Evolutionary conservation across 73 alveolate species (phyloP).

Genomic region (Diophrys sp.): DNA sequence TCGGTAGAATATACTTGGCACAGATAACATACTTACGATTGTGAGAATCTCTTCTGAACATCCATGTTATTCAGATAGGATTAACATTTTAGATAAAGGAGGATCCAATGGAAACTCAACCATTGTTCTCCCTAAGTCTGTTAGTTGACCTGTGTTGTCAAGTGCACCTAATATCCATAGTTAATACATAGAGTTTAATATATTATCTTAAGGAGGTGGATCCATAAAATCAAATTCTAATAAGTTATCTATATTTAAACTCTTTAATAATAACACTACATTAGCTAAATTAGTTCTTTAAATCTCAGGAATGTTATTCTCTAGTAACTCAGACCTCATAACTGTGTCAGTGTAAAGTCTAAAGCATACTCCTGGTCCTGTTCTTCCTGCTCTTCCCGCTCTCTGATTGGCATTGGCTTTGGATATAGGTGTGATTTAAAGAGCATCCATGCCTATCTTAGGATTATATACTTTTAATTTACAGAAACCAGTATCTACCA

Average conservation of each 20-base stretch:
- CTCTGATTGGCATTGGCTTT: conserved; percentile 99
- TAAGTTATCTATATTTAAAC: conserved; percentile 95
- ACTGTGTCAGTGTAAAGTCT: conserved; percentile 95
- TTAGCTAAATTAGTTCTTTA: conserved; percentile 99
- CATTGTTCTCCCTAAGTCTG: conserved; percentile 98
- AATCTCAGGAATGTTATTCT: conserved; percentile 99
- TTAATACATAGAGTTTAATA: conserved; percentile 98
- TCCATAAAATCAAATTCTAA: conserved; percentile 99
- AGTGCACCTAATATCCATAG: conserved; percentile 99
- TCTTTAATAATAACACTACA: conserved; percentile 97
- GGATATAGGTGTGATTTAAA: conserved; percentile 98
- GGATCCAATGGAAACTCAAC: conserved; percentile 99
- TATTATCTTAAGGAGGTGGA: conserved; percentile 99
- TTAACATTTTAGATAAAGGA: conserved; percentile 97
- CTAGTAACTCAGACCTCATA: conserved; percentile 94
- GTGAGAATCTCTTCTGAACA: conserved; percentile 96
- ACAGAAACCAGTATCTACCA: conserved; percentile 99
- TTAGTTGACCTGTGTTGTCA: conserved; percentile 95
- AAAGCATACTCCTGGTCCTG: conserved; percentile 99
- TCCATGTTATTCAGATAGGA: conserved; percentile 86
- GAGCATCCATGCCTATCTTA: conserved; percentile 99
- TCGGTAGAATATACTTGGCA: conserved; percentile 97
- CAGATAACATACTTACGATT: conserved; percentile 98
- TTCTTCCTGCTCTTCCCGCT: conserved; percentile 98
- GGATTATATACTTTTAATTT: conserved; percentile 99